These are phyloP conservation scores for Termitomyces sp. DNA, from an alignment of 768 basidiomycete species.

Conservation along the genomic window DNA sequence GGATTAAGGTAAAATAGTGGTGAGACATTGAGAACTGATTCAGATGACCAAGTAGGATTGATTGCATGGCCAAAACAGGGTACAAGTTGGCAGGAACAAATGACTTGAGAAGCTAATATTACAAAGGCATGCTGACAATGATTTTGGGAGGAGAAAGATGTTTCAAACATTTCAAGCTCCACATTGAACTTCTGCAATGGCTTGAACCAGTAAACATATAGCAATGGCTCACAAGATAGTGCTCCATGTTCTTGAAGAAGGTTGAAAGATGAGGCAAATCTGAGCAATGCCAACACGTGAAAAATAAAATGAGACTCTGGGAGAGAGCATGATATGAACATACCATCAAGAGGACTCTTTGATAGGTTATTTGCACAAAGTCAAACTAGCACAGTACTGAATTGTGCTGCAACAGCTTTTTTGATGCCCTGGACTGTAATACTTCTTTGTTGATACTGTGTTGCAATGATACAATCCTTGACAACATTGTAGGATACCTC, in stretches of 20 bases:
- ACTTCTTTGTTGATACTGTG: neutral
- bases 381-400: constrained; percentile 18
- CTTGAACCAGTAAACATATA: constrained; percentile 22
- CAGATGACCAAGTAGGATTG: constrained; percentile 9
- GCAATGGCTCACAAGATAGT: constrained; percentile 12
- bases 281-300: constrained; percentile 19
- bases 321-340: neutral
- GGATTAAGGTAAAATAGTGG: constrained; percentile 22
- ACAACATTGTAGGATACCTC: constrained; percentile 3
- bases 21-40: constrained; percentile 15
- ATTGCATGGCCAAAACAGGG: constrained; percentile 14
- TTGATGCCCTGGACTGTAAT: constrained; percentile 13
- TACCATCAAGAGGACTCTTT: constrained; percentile 1
- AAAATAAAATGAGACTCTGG: neutral
- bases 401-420: constrained; percentile 7
- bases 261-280: constrained; percentile 20
- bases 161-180: constrained; percentile 14
- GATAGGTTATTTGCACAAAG: neutral
- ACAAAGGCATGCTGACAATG: constrained; percentile 12
- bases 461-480: constrained; percentile 13
- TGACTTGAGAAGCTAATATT: constrained; percentile 18
- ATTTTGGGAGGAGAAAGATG: constrained; percentile 10
- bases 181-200: constrained; percentile 10
- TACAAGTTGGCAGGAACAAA: constrained; percentile 23
- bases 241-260: constrained; percentile 12